Percentiles rank a stretch among this genome's conserved stretches.
phyloP scores from a whole-genome alignment of 257 asterid species.

The Solanum etuberosum region DNA sequence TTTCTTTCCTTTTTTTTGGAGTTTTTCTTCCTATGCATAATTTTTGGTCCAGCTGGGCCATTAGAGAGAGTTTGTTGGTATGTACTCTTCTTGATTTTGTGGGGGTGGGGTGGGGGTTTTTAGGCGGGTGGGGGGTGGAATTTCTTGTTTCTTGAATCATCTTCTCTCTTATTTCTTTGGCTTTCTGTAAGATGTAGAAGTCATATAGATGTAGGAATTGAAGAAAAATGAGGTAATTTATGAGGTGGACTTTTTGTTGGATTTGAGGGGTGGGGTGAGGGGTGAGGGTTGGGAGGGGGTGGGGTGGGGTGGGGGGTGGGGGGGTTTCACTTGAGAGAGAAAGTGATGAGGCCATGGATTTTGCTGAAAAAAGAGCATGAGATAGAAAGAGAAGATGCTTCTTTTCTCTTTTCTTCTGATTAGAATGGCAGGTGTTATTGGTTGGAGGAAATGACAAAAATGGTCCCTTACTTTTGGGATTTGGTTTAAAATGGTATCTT shows the following conservation, averaged over 20 bases:
- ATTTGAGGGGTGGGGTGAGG: not conserved
- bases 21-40: conserved; percentile 8
- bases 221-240: conserved; percentile 1
- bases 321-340: conserved; percentile 2
- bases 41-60: conserved; percentile 54
- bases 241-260: not conserved
- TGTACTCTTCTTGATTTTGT: conserved; percentile 14
- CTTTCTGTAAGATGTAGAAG: not conserved
- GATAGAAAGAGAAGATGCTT: conserved; percentile 13
- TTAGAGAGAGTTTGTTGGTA: conserved; percentile 9
- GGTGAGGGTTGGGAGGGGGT: not conserved
- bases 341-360: conserved; percentile 11
- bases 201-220: conserved; percentile 6
- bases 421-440: conserved; percentile 26
- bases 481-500: not conserved
- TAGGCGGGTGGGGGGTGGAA: not conserved
- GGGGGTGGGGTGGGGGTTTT: not conserved
- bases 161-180: conserved; percentile 3
- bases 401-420: conserved; percentile 11
- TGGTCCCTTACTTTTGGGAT: not conserved
- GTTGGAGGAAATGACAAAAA: not conserved
- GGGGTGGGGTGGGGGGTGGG: rapidly evolving
- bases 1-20: conserved; percentile 1
- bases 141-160: conserved; percentile 16
- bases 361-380: conserved; percentile 29